Base-by-base conservation (phyloP, 768 basidiomycete species). In the Chalciporus pseudorubinellus region DNA sequence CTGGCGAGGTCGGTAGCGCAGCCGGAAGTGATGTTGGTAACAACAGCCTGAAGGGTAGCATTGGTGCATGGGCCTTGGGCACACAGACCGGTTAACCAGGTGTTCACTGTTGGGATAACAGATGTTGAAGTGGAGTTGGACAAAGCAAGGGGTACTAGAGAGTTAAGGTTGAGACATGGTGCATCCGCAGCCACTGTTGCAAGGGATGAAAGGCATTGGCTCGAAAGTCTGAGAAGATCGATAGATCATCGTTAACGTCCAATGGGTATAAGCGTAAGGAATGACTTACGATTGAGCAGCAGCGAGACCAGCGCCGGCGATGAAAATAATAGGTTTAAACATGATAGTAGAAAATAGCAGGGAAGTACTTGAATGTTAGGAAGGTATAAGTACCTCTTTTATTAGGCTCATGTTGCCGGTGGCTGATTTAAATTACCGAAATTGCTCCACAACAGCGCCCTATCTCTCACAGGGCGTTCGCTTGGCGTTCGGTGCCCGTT, bases 51-150 rank as follows among this genome's bases (percentile, higher is more conserved):
- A 10, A 91, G 72, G 0, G 85, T 82, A 18, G 68, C 68, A 53
- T 89, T 85, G 58, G 72, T 78, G 64, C 87, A 89, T 9, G 79
- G 64, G 3, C 69, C 68, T 41, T 70, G 68, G 16, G 74, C 56
- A 63, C 87, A 88, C 46, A 85, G 33, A 42, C 77, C 78, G 0
- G 68, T 73, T 43, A 88, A 67, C 88, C 88, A 91, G 36, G 46
- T 75, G 66, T 85, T 71, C 49, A 89, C 57, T 12, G 81, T 68
- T 2, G 65, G 55, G 29, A 77, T 59, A 46, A 77, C 36, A 0
- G 75, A 76, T 12, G 66, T 61, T 20, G 50, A 58, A 26, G 45
- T 55, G 3, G 66, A 59, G 34, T 64, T 63, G 3, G 56, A 52
- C 20, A 65, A 5, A 5, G 52, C 60, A 34, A 75, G 58, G 6